Conservation (phyloP, 768 basidiomycete genomes). For the Cystoderma amianthinum region DNA sequence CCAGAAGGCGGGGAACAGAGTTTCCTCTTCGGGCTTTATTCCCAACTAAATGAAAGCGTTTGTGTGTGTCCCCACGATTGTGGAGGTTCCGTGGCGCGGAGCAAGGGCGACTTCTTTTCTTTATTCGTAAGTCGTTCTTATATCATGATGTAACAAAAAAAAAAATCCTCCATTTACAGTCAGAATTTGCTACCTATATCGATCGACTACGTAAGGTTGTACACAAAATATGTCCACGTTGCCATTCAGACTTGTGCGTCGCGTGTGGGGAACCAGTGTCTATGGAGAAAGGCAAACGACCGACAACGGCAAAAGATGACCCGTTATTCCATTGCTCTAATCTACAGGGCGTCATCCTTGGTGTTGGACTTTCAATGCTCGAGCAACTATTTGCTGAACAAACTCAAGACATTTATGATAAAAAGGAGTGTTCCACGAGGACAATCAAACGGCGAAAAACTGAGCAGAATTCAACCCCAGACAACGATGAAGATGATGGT, state of each 20-base stretch:
- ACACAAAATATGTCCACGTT: constrained; percentile 54
- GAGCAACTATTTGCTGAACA: constrained; percentile 67
- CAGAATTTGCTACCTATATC: constrained; percentile 67
- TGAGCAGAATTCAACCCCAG: constrained; percentile 15
- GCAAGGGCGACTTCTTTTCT: constrained; percentile 76
- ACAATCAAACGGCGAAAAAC: constrained; percentile 42
- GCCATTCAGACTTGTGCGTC: constrained; percentile 57
- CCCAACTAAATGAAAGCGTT: constrained; percentile 55
- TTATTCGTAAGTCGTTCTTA: constrained; percentile 54
- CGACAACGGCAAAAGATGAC: constrained; percentile 39
- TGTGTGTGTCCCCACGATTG: constrained; percentile 75
- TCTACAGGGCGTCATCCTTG: constrained; percentile 83
- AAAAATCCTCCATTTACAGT: constrained; percentile 29
- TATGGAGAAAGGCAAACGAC: constrained; percentile 33
- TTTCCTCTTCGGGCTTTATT: constrained; percentile 81
- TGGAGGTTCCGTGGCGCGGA: constrained; percentile 50
- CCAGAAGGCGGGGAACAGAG: constrained; percentile 90
- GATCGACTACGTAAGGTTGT: constrained; percentile 53
- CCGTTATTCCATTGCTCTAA: constrained; percentile 85
- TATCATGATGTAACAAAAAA: neutral
- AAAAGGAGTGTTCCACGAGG: constrained; percentile 25
- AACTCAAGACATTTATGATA: constrained; percentile 24
- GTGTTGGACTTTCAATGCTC: constrained; percentile 85
- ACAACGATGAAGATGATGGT: constrained; percentile 48
- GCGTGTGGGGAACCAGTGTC: constrained; percentile 70